Evolutionary conservation across 139 green algal species (phyloP), one percentile per base, ranked within the genome.

Genomic region (Chlamydomonas sphaeroides): DNA sequence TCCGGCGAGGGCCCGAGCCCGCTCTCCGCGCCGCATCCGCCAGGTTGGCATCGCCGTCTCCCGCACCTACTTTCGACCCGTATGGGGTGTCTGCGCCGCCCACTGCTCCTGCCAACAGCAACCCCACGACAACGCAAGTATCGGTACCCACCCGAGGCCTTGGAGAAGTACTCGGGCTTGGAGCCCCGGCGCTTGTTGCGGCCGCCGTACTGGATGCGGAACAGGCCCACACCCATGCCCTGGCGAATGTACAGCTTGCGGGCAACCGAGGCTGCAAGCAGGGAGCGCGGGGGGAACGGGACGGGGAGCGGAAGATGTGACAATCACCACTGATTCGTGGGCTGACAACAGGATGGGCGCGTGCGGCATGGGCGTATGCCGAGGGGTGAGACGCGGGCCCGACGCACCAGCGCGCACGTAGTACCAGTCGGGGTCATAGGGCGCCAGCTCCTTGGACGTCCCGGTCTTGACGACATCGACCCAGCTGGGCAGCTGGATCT

Each of bases 371-470:
- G n/a, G n/a, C n/a, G n/a, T n/a, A n/a, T n/a, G n/a, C n/a, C n/a
- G n/a, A n/a, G n/a, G n/a, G n/a, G n/a, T n/a, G n/a, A n/a, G n/a
- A n/a, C n/a, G n/a, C n/a, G n/a, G n/a, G n/a, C n/a, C n/a, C n/a
- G 2, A 0, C 84, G 70, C 88, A 98, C 94, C 95, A 86, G 97
- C 96, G 56, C 97, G 93, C 66, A 98, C 91, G 92, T 98, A 99
- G 92, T 98, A 99, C 97, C 97, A 99, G 93, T 99, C 97, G 33
- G 93, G 91, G 83, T 99, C 95, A 71, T 96, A 95, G 61, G 97
- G 97, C 6, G 95, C 87, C 80, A 99, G 93, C 95, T 99, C 95
- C 93, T 99, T 99, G 94, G 92, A 96, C 28, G 88, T 65, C 63
- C 76, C 95, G 25, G 97, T 99, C 94, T 99, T 99, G 48, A 98